phyloP scores from a whole-genome alignment of 2,329 filamentous ascomycete genomes.

The Alternaria postmessia region DNA sequence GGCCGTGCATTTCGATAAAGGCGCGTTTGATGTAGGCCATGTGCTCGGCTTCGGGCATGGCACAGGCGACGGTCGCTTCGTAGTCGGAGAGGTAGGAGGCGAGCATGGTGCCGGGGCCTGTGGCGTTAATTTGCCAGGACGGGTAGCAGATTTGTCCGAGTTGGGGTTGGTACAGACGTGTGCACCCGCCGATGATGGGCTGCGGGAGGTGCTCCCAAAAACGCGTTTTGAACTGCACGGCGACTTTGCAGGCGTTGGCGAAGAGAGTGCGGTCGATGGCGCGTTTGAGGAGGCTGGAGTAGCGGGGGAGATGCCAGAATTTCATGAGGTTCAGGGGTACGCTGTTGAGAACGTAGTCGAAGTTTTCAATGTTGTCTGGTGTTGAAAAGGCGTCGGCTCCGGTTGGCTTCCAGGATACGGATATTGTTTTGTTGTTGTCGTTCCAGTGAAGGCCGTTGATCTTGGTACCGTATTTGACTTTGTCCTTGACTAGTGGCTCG shows the following conservation, averaged over 20 bases:
- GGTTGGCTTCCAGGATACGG: constrained; percentile 55
- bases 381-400: constrained; percentile 34
- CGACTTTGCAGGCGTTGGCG: constrained; percentile 61
- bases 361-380: constrained; percentile 55
- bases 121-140: constrained; percentile 67
- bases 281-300: constrained; percentile 56
- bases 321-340: constrained; percentile 69
- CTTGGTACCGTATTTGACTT: constrained; percentile 62
- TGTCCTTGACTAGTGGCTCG: constrained; percentile 64
- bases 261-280: constrained; percentile 58
- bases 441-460: constrained; percentile 65
- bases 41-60: constrained; percentile 48
- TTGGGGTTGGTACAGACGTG: constrained; percentile 64
- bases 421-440: constrained; percentile 58
- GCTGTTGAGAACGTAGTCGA: constrained; percentile 69
- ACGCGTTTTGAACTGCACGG: constrained; percentile 70
- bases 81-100: constrained; percentile 18
- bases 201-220: constrained; percentile 61
- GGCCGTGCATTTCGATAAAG: constrained; percentile 69
- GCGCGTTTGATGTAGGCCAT: constrained; percentile 68
- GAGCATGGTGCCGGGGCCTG: constrained; percentile 66
- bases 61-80: background rate
- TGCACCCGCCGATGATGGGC: constrained; percentile 69
- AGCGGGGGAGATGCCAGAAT: constrained; percentile 64
- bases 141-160: constrained; percentile 70